Evolutionary conservation across 306 rosid genomes (phyloP), one percentile per base, ranked within the genome.

Genomic region (Pterocarpus santalinus): DNA sequence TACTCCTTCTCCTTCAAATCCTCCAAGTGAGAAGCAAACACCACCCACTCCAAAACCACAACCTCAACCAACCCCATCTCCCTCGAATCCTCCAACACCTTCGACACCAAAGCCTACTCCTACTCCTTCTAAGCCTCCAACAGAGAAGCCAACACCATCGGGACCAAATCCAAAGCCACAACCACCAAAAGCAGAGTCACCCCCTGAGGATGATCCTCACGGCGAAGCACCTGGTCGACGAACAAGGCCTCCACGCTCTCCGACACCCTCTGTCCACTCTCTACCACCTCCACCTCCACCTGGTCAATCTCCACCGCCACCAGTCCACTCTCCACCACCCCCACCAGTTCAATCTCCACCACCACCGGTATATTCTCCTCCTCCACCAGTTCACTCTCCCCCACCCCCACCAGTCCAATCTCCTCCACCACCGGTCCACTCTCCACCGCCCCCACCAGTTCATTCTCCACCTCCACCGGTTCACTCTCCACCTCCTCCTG

Each of bases 11-110:
- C 7, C 57, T 15, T 55, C 80, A 58, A 55, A 55, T 4, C 43
- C 81, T 3, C 52, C 85, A 47, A 16, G n/a, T 11, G 28, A 53
- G 34, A 81, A 80, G 53, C 81, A 83, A 49, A 62, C 80, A 47
- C 80, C 81, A 8, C 7, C 67, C 0, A 52, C 32, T 16, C 43
- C 73, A 32, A 14, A 75, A 30, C 35, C 63, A 14, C 7, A 33
- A 13, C 51, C 71, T 2, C 38, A 15, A 17, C 65, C 56, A 11
- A 28, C 65, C 1, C n/a, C 78, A 1, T n/a, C 61, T n/a, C 51
- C 22, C 5, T n/a, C 84, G 0, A 62, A 14, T 47, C 36, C 79
- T 58, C 70, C 82, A 52, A 47, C 28, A 22, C 28, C 28, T 22
- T 22, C 72, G 11, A 33, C 47, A 30, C 4, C 79, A 3, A 8